Conservation (phyloP, 257 asterid genomes). For the Salvia splendens region DNA sequence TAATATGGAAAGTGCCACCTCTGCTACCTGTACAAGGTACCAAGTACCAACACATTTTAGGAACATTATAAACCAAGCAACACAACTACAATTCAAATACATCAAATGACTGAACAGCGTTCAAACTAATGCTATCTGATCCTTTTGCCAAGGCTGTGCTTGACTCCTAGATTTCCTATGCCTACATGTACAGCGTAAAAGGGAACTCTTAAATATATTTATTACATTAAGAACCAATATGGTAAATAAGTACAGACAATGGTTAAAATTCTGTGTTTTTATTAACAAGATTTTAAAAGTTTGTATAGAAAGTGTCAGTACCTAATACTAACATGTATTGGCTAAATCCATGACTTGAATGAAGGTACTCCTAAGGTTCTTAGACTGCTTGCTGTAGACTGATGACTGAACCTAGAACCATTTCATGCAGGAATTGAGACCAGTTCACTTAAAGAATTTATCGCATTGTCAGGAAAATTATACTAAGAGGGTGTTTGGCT, state of each 20-base stretch:
- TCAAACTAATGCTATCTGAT: conserved; percentile 24
- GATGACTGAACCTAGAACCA: not conserved
- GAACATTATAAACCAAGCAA: conserved; percentile 24
- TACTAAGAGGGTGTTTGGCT: not conserved
- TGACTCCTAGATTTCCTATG: conserved; percentile 12
- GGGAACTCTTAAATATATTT: conserved; percentile 1
- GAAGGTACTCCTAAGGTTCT: not conserved
- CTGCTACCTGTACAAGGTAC: conserved; percentile 72
- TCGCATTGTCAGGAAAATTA: not conserved
- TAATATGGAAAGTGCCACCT: conserved; percentile 82
- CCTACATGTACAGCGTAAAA: not conserved
- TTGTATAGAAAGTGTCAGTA: not conserved
- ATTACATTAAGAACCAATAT: not conserved
- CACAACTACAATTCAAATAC: conserved; percentile 20
- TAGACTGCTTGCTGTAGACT: not conserved
- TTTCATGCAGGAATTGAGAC: not conserved
- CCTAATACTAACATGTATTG: not conserved
- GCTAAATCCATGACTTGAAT: not conserved
- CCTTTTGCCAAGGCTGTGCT: not conserved
- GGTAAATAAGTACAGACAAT: not conserved
- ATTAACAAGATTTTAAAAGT: not conserved
- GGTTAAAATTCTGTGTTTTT: not conserved
- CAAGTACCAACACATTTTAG: conserved; percentile 26
- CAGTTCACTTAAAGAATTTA: conserved; percentile 6
- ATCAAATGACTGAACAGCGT: conserved; percentile 6